Evolutionary conservation across 2,329 filamentous ascomycete genomes (phyloP).

Genomic region (Phialemonium atrogriseum): DNA sequence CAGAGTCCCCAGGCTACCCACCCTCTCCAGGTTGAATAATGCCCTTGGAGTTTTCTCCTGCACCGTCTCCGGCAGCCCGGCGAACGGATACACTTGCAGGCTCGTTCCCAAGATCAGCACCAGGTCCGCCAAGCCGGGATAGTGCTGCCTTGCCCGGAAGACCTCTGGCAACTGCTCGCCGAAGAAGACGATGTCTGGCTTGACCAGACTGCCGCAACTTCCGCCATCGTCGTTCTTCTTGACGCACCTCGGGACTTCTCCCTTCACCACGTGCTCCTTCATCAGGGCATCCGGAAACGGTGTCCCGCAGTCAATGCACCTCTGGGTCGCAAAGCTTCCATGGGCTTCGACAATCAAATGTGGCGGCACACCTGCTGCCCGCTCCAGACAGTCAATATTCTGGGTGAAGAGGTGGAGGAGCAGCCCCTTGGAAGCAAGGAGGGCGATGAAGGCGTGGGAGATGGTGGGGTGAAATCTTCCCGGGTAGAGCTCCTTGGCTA

Average conservation of each 20-base stretch:
- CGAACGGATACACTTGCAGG: constrained; percentile 81
- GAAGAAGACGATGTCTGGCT: constrained; percentile 94
- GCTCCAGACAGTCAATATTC: constrained; percentile 94
- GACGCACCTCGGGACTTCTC: constrained; percentile 63
- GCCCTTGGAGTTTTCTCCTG: constrained; percentile 60
- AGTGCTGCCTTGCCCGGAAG: constrained; percentile 52
- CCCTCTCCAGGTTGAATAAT: constrained; percentile 78
- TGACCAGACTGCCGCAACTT: constrained; percentile 79
- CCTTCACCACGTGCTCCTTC: constrained; percentile 56
- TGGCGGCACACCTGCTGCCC: constrained; percentile 71
- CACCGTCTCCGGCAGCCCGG: constrained; percentile 63
- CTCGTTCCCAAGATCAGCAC: constrained; percentile 86
- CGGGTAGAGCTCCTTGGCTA: constrained; percentile 88
- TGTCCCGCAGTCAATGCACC: constrained; percentile 79
- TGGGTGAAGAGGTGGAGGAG: constrained; percentile 88
- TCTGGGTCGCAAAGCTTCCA: constrained; percentile 85
- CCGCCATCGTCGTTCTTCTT: too few relatives aligned
- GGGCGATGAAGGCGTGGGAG: constrained; percentile 77
- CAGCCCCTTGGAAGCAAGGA: constrained; percentile 71
- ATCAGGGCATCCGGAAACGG: constrained; percentile 68
- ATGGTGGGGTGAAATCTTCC: constrained; percentile 84
- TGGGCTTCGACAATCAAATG: constrained; percentile 88
- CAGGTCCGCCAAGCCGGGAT: constrained; percentile 42
- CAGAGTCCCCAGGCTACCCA: constrained; percentile 68
- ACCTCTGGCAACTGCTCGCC: constrained; percentile 53